These are phyloP conservation scores for Areca catechu DNA, from an alignment of 176 grass and related monocot species.

Conservation along the genomic window DNA sequence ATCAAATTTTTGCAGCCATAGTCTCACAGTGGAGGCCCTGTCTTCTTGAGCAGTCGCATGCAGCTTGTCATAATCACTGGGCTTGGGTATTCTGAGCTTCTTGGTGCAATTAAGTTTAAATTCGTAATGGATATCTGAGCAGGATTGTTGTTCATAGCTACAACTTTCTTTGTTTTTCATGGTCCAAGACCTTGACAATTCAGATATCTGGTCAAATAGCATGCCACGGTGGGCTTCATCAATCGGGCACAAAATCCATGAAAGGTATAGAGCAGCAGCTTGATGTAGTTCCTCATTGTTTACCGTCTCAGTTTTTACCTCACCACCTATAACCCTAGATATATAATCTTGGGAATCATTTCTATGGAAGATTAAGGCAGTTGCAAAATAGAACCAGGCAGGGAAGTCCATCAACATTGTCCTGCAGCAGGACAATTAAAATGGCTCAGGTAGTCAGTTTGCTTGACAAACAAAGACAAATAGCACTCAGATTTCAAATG, in stretches of 20 bases:
- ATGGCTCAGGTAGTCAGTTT: background rate
- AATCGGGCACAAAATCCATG: conserved; percentile 52
- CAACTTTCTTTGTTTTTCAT: conserved; percentile 17
- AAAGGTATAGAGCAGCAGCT: conserved; percentile 51
- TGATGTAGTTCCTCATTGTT: conserved; percentile 34
- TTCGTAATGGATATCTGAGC: background rate
- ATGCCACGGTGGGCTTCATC: conserved; percentile 31
- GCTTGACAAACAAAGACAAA: background rate
- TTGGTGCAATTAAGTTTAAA: conserved; percentile 29
- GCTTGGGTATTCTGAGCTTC: conserved; percentile 29
- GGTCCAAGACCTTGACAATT: conserved; percentile 44
- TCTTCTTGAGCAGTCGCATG: conserved; percentile 5
- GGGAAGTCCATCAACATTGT: conserved; percentile 53
- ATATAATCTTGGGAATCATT: conserved; percentile 41
- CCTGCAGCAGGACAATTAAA: conserved; percentile 36
- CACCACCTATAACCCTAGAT: conserved; percentile 36
- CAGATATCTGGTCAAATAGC: conserved; percentile 42
- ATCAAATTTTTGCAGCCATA: conserved; percentile 45
- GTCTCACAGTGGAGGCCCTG: conserved; percentile 12
- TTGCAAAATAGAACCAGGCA: conserved; percentile 70
- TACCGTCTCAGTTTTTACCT: conserved; percentile 37
- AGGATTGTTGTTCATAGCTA: conserved; percentile 4
- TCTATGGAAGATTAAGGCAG: conserved; percentile 54
- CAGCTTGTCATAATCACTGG: conserved; percentile 10
- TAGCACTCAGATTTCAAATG: background rate